Evolutionary conservation across 352 stramenopile species (phyloP).

Genomic region (Thraustochytrium striatum): DNA sequence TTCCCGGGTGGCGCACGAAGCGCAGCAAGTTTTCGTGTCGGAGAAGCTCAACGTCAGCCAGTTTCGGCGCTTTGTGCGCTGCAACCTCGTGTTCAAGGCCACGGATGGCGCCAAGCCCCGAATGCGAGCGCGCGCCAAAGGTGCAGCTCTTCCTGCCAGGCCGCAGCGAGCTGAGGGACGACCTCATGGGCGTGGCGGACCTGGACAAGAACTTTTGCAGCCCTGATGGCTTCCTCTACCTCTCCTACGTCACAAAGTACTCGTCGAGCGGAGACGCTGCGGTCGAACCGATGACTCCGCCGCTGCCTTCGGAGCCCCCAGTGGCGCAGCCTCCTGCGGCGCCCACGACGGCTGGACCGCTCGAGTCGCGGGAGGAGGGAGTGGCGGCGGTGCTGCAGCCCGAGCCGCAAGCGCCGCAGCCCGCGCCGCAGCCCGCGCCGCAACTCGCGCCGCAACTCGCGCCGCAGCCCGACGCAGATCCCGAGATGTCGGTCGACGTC

Average conservation of each 20-base stretch:
- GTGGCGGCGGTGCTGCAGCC: too few relatives aligned
- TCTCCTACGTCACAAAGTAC: conserved; percentile 16
- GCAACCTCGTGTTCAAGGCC: neutral
- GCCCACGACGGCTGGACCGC: too few relatives aligned
- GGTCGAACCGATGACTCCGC: neutral
- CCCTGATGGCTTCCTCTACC: conserved; percentile 36
- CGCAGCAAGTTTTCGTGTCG: conserved; percentile 36
- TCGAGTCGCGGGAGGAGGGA: too few relatives aligned
- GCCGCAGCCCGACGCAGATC: too few relatives aligned
- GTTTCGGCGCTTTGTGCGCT: conserved; percentile 20
- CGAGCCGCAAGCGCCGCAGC: too few relatives aligned
- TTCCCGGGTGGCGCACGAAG: conserved; percentile 31
- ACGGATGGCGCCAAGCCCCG: neutral
- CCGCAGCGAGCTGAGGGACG: conserved; percentile 1
- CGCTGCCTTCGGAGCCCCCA: too few relatives aligned
- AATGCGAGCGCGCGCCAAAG: neutral
- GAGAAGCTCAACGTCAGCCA: conserved; percentile 44
- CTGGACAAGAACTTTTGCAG: neutral
- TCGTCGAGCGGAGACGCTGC: conserved; percentile 13
- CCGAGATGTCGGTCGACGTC: too few relatives aligned
- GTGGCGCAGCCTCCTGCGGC: too few relatives aligned
- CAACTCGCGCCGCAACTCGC: too few relatives aligned
- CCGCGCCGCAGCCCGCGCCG: too few relatives aligned
- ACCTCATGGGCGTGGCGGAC: neutral
- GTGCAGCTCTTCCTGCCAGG: conserved; percentile 14